These are phyloP conservation scores for Heliosperma pusillum DNA, from an alignment of 148 eudicot genomes.

Conservation along the genomic window DNA sequence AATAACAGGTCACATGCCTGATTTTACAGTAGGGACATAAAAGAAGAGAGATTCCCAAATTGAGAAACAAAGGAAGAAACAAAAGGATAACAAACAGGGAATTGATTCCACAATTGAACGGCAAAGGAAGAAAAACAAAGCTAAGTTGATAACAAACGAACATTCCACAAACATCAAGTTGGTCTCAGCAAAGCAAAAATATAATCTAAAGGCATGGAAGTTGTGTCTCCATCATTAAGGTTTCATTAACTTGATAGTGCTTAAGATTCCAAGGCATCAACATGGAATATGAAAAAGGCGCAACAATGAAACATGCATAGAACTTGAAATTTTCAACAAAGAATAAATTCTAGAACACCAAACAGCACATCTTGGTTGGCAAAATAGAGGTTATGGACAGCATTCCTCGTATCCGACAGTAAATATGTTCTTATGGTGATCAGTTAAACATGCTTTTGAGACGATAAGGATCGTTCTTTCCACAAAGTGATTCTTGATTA, in stretches of 20 bases:
- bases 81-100: conserved; percentile 12
- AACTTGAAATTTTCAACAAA: conserved; percentile 8
- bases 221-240: conserved; percentile 18
- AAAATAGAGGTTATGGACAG: conserved; percentile 20
- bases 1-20: conserved; percentile 16
- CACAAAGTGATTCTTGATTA: conserved; percentile 18
- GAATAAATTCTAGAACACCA: conserved; percentile 26
- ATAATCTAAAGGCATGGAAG: conserved; percentile 9
- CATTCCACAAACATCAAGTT: conserved; percentile 22
- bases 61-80: not conserved
- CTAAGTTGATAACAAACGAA: conserved; percentile 23
- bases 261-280: conserved; percentile 34
- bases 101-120: conserved; percentile 23
- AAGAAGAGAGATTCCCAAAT: not conserved
- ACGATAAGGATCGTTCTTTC: conserved; percentile 17
- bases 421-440: conserved; percentile 19
- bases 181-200: not conserved
- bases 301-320: conserved; percentile 16
- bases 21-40: conserved; percentile 14
- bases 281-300: conserved; percentile 28
- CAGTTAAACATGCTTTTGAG: not conserved
- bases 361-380: conserved; percentile 30
- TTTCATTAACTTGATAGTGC: conserved; percentile 20
- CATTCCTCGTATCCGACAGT: conserved; percentile 21
- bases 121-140: conserved; percentile 10